Conservation (phyloP, 2,329 filamentous ascomycete genomes). For the Didymella pinodella region DNA sequence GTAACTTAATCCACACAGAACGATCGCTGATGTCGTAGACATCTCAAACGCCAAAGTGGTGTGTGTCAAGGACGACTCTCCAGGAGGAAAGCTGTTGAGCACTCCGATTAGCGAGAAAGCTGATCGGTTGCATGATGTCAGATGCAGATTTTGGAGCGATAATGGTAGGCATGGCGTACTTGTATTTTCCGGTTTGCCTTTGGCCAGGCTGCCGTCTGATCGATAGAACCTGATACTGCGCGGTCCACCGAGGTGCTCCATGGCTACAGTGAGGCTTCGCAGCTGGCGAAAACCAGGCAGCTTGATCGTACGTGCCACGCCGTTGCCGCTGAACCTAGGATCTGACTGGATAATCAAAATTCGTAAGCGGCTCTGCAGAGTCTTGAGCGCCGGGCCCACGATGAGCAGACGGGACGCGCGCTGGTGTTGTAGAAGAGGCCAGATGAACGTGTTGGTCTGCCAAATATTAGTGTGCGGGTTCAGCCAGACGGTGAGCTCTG, state of each 20-base stretch:
- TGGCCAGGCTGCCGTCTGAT: not conserved
- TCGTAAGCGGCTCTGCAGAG: not conserved
- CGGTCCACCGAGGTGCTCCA: not conserved
- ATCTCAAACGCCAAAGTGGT: slow-evolving; percentile 1
- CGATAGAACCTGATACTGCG: not conserved
- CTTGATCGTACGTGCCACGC: not conserved
- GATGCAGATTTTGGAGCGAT: not conserved
- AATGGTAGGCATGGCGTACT: not conserved
- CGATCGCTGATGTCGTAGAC: not conserved
- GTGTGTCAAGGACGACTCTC: not conserved
- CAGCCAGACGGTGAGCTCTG: slow-evolving; percentile 1
- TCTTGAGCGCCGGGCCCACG: not conserved
- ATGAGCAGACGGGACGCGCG: not conserved
- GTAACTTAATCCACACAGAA: not conserved
- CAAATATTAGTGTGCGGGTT: not conserved
- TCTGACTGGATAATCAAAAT: not conserved
- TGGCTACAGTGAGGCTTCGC: not conserved
- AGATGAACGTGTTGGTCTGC: not conserved
- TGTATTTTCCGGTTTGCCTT: not conserved
- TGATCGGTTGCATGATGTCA: not conserved
- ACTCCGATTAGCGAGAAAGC: not conserved
- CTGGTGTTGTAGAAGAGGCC: not conserved
- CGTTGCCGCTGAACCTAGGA: not conserved
- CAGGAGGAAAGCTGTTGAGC: not conserved
- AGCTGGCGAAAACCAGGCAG: not conserved